A percentile compares a stretch with the other conserved stretches of the same genome.
Conservation (phyloP, 257 asterid genomes). For the Osmanthus fragrans region DNA sequence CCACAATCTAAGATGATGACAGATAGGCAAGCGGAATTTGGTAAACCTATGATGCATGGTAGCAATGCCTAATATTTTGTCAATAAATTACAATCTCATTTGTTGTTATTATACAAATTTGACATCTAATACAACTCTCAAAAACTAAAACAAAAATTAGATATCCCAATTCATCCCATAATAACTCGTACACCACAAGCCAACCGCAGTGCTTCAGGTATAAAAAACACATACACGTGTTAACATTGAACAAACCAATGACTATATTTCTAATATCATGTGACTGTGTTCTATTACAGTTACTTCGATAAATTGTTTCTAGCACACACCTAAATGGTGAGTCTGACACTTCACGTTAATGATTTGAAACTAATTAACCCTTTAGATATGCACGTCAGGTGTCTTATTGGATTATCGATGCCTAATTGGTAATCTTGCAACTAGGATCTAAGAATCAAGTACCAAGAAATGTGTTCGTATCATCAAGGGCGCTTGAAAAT, state of each 20-base stretch:
- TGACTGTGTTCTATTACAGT: not conserved
- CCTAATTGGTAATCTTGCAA: not conserved
- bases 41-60: not conserved
- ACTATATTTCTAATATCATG: not conserved
- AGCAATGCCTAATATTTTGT: not conserved
- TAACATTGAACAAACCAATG: not conserved
- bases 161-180: not conserved
- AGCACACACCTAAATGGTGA: not conserved
- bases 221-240: not conserved
- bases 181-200: not conserved
- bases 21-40: not conserved
- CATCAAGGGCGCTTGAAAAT: not conserved
- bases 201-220: not conserved
- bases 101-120: not conserved
- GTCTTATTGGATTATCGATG: not conserved
- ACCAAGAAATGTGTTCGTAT: not conserved
- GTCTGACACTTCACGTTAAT: not conserved
- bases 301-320: not conserved
- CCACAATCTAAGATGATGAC: not conserved
- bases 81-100: not conserved
- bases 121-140: not conserved
- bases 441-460: not conserved
- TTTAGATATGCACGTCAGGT: not conserved
- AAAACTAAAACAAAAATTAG: not conserved
- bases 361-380: not conserved